phyloP scores from a whole-genome alignment of 257 asterid species.

The Solanum sitiens region DNA sequence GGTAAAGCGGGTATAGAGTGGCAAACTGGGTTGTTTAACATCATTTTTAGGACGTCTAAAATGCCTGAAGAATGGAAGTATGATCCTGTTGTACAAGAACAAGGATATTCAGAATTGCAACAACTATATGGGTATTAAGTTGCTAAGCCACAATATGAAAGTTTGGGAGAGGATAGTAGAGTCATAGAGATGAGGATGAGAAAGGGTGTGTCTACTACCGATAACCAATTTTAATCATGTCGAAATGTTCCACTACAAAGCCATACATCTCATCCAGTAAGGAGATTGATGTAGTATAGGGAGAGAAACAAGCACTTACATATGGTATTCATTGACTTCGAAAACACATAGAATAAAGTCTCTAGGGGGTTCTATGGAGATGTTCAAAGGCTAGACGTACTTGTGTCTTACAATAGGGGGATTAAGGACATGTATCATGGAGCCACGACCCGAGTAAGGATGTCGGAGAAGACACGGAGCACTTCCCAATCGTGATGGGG shows the following conservation, averaged over 20 bases:
- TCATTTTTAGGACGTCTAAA: background rate
- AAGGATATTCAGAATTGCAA: background rate
- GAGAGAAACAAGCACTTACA: background rate
- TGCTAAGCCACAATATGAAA: background rate
- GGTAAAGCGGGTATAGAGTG: background rate
- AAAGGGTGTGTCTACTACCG: background rate
- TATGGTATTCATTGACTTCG: background rate
- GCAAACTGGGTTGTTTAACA: background rate
- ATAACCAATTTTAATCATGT: background rate
- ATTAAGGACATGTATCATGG: background rate
- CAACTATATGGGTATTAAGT: background rate
- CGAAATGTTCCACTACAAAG: background rate
- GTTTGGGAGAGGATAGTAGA: background rate
- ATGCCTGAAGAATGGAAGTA: background rate
- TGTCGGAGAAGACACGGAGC: background rate
- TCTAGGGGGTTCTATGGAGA: background rate
- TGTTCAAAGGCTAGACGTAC: background rate
- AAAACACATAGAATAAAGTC: background rate
- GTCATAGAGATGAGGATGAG: background rate
- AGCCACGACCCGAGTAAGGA: background rate
- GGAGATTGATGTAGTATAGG: background rate
- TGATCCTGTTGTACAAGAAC: background rate
- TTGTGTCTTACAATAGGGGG: background rate
- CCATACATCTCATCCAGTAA: background rate
- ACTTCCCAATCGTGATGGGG: background rate